These are phyloP conservation scores for Hypoxylon lienhwacheense DNA, from an alignment of 495 filamentous ascomycete genomes.

Conservation along the genomic window DNA sequence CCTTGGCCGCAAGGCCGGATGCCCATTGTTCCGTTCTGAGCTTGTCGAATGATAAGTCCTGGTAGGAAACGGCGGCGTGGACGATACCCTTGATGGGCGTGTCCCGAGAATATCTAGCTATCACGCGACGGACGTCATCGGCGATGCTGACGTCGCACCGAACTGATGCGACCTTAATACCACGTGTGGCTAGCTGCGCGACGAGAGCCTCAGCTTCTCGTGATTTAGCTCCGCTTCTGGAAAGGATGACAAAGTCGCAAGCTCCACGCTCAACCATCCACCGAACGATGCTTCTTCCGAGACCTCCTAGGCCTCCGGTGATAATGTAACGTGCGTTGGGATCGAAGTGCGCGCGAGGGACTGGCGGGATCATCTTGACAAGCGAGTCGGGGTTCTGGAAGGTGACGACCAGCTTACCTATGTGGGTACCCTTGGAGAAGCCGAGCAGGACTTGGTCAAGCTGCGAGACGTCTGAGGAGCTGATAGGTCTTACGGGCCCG, in stretches of 20 bases:
- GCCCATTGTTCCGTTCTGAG: neutral
- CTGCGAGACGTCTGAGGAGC: neutral
- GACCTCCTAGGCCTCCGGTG: conserved; percentile 57
- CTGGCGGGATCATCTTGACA: neutral
- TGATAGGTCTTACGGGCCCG: neutral
- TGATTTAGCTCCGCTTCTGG: conserved; percentile 44
- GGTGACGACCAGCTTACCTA: conserved; percentile 39
- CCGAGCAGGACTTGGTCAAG: neutral
- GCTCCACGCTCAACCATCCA: conserved; percentile 58
- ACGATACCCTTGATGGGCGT: conserved; percentile 1
- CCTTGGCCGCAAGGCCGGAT: neutral
- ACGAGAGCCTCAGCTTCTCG: conserved; percentile 17
- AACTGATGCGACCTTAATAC: neutral
- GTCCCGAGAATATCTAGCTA: neutral
- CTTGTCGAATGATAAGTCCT: conserved; percentile 2
- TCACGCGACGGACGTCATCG: neutral
- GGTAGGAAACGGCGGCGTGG: conserved; percentile 2
- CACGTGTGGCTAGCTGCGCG: neutral
- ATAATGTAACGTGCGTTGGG: conserved; percentile 52
- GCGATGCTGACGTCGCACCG: conserved; percentile 1
- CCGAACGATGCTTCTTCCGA: conserved; percentile 53
- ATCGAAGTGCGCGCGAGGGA: conserved; percentile 10
- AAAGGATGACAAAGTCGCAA: conserved; percentile 52
- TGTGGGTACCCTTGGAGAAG: conserved; percentile 13
- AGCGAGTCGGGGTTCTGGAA: conserved; percentile 17